A percentile compares a stretch with the other conserved stretches of the same genome.
Evolutionary conservation across 2,329 filamentous ascomycete genomes (phyloP).

Genomic region (Ophioceras dolichostomum): DNA sequence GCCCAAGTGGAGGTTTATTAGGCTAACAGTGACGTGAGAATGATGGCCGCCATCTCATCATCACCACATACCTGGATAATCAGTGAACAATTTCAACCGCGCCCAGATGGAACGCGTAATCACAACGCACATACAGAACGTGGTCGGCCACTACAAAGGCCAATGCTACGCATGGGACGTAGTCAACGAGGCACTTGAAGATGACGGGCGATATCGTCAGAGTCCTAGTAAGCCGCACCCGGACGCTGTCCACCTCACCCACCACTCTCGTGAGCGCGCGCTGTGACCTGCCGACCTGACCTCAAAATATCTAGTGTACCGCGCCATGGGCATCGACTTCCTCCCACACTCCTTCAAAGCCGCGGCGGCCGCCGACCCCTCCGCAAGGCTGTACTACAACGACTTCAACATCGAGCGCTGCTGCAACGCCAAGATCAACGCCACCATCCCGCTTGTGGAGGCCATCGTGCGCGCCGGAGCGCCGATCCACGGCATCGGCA

Average conservation of each 20-base stretch:
- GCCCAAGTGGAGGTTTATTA: too few relatives aligned
- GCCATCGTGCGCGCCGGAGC: slow-evolving; percentile 18
- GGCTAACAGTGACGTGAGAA: too few relatives aligned
- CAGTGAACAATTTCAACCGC: slow-evolving; percentile 30
- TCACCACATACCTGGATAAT: too few relatives aligned
- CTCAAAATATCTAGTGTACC: slow-evolving; percentile 10
- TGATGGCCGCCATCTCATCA: too few relatives aligned
- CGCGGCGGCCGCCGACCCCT: slow-evolving; percentile 25
- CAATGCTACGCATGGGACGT: slow-evolving; percentile 41
- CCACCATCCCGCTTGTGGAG: slow-evolving; percentile 17
- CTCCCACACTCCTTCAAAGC: slow-evolving; percentile 34
- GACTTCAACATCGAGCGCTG: slow-evolving; percentile 35
- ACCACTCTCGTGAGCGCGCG: too few relatives aligned
- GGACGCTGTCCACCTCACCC: background rate
- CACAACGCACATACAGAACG: slow-evolving; percentile 37
- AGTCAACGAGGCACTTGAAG: slow-evolving; percentile 38
- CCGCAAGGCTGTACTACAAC: slow-evolving; percentile 38
- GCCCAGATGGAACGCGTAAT: slow-evolving; percentile 35
- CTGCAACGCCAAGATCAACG: slow-evolving; percentile 16
- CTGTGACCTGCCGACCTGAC: background rate
- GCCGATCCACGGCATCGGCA: slow-evolving; percentile 37
- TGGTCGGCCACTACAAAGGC: slow-evolving; percentile 29
- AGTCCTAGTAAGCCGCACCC: slow-evolving; percentile 2
- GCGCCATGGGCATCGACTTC: slow-evolving; percentile 32
- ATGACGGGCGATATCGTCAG: slow-evolving; percentile 29